Base-by-base conservation (phyloP, 73 alveolate genomes). In the Uronychia binucleata region DNA sequence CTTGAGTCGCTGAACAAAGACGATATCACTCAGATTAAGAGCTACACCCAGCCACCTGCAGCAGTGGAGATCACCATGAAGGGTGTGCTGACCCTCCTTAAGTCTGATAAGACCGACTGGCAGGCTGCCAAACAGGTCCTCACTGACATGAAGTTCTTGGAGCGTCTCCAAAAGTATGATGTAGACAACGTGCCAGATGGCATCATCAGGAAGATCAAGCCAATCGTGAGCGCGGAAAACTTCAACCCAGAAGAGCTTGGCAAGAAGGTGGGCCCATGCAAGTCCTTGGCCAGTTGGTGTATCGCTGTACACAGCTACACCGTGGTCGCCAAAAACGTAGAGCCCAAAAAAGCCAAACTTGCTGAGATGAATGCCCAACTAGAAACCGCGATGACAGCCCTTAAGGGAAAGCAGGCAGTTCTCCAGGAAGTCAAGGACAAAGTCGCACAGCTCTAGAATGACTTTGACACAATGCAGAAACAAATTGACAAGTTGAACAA, bases 1-100 rank as follows among this genome's bases (percentile, higher is more conserved):
- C 90, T 98, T 27, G 94, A 96, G 82, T 95, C 96, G 77, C 96
- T 98, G 34, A 96, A 95, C 33, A 93, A 91, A 86, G 91, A 87
- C 32, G 98, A 93, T 77, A 97, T 97, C 59, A 88, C 96, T 14
- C 96, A 92, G 77, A 81, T 97, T 77, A 97, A 94, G 80, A 93
- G 97, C 30, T 92, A 87, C 75, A 84, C 94, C 75, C 79, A 60
- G 75, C 99, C 99, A 5, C 98, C 98, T 11, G 90, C 93, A 29
- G 94, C 89, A 31, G 98, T 94, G 31, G 95, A 84, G 74, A 78
- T 90, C 88, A 93, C 96, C 26, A 79, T 97, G 57, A 98, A 95
- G 93, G 88, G 94, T 30, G 97, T 95, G 29, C 91, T 96, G 30
- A 86, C 83, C 31, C 79, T 91, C 57, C 93, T 95, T 31, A 89